A percentile compares a stretch with the other conserved stretches of the same genome.
Conservation (phyloP, 2,329 filamentous ascomycete genomes). For the Colletotrichum gigasporum region DNA sequence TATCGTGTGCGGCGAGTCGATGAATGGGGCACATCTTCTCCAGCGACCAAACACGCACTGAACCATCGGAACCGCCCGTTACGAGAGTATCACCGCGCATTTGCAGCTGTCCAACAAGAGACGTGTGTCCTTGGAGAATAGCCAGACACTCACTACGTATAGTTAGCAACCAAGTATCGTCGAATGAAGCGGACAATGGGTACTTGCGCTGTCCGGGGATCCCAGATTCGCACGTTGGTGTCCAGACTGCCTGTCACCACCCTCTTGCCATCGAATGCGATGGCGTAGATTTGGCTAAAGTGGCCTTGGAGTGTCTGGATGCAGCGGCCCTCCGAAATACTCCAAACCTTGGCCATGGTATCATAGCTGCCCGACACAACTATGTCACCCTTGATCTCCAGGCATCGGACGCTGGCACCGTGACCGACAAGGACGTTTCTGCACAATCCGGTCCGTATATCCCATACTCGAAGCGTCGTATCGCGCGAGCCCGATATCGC, state of each 20-base stretch:
- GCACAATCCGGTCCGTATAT: conserved; percentile 87
- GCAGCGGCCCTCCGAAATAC: conserved; percentile 93
- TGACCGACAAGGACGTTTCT: conserved; percentile 93
- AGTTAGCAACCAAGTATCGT: conserved; percentile 40
- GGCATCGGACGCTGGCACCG: conserved; percentile 92
- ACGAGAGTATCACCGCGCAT: conserved; percentile 95
- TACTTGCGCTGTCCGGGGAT: conserved; percentile 83
- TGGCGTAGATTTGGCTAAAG: conserved; percentile 98
- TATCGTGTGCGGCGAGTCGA: conserved; percentile 94
- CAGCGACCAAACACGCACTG: conserved; percentile 95
- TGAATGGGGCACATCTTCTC: conserved; percentile 92
- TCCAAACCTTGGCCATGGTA: conserved; percentile 97
- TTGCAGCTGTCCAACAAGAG: conserved; percentile 93
- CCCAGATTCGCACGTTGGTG: conserved; percentile 97
- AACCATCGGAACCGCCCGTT: conserved; percentile 95
- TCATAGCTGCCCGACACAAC: conserved; percentile 99
- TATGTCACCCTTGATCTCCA: conserved; percentile 95
- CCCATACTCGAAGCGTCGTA: conserved; percentile 94
- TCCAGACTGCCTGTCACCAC: conserved; percentile 96
- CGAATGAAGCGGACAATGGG: background rate
- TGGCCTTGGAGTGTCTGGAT: conserved; percentile 90
- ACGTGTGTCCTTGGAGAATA: conserved; percentile 95
- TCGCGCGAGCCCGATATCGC: conserved; percentile 97
- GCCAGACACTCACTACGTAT: conserved; percentile 77
- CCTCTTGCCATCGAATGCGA: conserved; percentile 92